Conservation (phyloP, 2,329 filamentous ascomycete species). For the Fusarium piperis region DNA sequence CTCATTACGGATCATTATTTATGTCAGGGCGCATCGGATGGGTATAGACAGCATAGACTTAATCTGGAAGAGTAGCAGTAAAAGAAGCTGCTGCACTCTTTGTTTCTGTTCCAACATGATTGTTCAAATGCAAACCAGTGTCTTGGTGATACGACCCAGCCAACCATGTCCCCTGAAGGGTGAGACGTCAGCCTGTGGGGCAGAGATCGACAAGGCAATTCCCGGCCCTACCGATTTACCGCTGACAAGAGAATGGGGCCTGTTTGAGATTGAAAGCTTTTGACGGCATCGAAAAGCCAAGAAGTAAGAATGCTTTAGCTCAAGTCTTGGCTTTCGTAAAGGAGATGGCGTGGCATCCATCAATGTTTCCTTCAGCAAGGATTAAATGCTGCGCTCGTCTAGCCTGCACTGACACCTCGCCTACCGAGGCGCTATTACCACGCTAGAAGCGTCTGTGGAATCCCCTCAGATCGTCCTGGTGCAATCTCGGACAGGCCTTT, state of each 20-base stretch:
- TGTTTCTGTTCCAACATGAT: not conserved
- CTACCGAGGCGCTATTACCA: not conserved
- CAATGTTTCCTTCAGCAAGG: not conserved
- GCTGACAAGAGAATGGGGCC: not conserved
- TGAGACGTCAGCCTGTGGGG: not conserved
- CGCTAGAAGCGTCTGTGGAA: not conserved
- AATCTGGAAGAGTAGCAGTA: not conserved
- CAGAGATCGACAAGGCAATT: not conserved
- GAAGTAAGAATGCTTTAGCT: not conserved
- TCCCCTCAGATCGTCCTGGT: not conserved
- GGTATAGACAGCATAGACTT: slow-evolving; percentile 27
- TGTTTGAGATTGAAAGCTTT: not conserved
- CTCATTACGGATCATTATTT: slow-evolving; percentile 33
- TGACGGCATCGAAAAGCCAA: not conserved
- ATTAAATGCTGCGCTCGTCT: not conserved
- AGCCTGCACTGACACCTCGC: not conserved
- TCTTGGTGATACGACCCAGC: not conserved
- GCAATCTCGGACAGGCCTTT: not conserved
- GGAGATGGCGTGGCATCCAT: not conserved
- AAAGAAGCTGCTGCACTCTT: not conserved
- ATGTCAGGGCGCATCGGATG: slow-evolving; percentile 23
- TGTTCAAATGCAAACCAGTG: not conserved
- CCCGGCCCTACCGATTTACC: not conserved
- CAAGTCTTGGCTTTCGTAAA: not conserved
- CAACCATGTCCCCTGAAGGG: not conserved